Conservation (phyloP, 495 filamentous ascomycete species). For the Penicillium chermesinum region DNA sequence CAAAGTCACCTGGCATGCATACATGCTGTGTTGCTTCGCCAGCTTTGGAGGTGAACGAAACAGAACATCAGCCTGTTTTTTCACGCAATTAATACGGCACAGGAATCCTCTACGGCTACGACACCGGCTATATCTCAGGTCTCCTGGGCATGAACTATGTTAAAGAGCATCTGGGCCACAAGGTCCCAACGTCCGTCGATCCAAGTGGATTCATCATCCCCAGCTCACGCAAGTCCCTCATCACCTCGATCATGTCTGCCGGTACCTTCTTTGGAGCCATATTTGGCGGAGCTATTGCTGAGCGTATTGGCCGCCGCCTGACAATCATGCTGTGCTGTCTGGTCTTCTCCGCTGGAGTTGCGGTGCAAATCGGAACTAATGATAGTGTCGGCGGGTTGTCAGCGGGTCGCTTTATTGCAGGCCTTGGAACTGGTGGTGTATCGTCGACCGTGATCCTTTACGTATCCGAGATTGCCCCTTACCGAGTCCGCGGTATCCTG, state of each 20-base stretch:
- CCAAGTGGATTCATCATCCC: conserved; percentile 14
- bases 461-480: conserved; percentile 59
- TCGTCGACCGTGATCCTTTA: conserved; percentile 68
- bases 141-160: conserved; percentile 52
- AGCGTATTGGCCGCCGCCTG: conserved; percentile 59
- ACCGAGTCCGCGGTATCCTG: conserved; percentile 59
- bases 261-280: conserved; percentile 73
- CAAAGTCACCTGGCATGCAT: conserved; percentile 55
- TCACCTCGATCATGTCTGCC: conserved; percentile 66
- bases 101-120: conserved; percentile 48
- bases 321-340: conserved; percentile 60
- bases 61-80: not conserved
- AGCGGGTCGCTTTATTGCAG: conserved; percentile 63
- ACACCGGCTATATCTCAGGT: conserved; percentile 52
- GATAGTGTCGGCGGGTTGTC: conserved; percentile 48
- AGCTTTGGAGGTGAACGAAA: conserved; percentile 43
- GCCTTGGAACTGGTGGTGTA: conserved; percentile 68
- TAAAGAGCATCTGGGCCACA: conserved; percentile 37
- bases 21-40: conserved; percentile 54
- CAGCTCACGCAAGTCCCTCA: conserved; percentile 44
- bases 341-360: conserved; percentile 58
- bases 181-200: conserved; percentile 9
- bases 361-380: conserved; percentile 54
- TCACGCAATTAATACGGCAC: not conserved
- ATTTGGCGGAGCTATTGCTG: conserved; percentile 59